A percentile compares a stretch with the other conserved stretches of the same genome.
Conservation (phyloP, 192 early-diverging fungal species). For the Podila epicladia region DNA sequence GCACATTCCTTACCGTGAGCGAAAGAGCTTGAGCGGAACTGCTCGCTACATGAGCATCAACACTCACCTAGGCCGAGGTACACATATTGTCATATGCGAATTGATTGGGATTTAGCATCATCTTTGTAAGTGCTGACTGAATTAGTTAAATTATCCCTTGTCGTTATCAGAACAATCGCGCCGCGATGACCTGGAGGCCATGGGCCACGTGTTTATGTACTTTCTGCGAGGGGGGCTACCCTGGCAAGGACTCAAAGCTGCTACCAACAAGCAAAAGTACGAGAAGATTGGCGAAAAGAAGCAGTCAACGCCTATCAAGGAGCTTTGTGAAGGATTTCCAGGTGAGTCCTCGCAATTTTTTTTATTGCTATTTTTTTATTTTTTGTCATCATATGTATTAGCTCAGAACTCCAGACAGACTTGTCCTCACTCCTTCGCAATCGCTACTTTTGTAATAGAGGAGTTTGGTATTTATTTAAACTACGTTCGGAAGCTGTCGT, state of each 20-base stretch:
- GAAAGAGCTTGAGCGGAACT: constrained; percentile 93
- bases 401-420: not conserved
- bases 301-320: constrained; percentile 86
- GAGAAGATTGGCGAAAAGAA: constrained; percentile 99
- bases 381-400: not conserved
- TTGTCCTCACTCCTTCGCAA: not conserved
- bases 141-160: no score
- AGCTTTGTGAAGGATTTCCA: constrained; percentile 91
- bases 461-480: constrained; percentile 92
- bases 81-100: not conserved
- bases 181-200: constrained; percentile 95
- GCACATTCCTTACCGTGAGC: constrained; percentile 98
- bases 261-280: constrained; percentile 99
- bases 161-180: constrained; percentile 85
- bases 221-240: constrained; percentile 93
- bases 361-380: no score
- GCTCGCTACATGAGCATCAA: constrained; percentile 99
- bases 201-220: constrained; percentile 99
- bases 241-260: constrained; percentile 98
- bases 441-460: constrained; percentile 48
- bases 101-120: not conserved
- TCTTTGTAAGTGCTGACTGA: not conserved
- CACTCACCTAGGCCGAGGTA: constrained; percentile 94
- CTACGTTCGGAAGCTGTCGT: constrained; percentile 90
- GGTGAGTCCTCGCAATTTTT: constrained; percentile 42